Conservation (phyloP, 1,139 yeast genomes). For the Magnusiomyces paraingens region DNA sequence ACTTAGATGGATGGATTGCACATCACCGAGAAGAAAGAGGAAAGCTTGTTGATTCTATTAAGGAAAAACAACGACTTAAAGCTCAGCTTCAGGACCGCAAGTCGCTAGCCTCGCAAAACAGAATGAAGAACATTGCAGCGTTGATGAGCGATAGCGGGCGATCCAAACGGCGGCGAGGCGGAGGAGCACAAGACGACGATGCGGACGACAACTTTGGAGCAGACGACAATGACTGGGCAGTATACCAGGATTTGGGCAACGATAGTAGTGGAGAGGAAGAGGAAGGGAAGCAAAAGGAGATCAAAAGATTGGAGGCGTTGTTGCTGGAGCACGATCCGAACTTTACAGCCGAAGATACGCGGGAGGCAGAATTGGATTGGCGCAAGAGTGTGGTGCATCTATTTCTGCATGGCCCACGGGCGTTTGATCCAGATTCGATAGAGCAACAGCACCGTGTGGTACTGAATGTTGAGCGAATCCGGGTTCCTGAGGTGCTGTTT, state of each 20-base stretch:
- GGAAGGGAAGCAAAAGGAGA: conserved; percentile 61
- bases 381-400: conserved; percentile 69
- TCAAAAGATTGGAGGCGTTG: conserved; percentile 63
- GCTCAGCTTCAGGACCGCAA: conserved; percentile 83
- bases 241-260: conserved; percentile 76
- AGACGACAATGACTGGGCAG: conserved; percentile 92
- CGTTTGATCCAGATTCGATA: conserved; percentile 53
- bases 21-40: conserved; percentile 60
- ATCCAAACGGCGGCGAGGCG: conserved; percentile 28
- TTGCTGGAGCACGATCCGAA: conserved; percentile 75
- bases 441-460: conserved; percentile 85
- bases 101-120: conserved; percentile 82
- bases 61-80: conserved; percentile 62
- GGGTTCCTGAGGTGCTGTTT: conserved; percentile 87
- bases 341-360: conserved; percentile 78
- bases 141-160: conserved; percentile 57
- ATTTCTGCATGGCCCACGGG: conserved; percentile 84
- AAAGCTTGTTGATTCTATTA: conserved; percentile 48
- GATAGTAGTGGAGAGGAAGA: conserved; percentile 69
- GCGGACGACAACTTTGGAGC: conserved; percentile 95
- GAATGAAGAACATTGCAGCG: conserved; percentile 89
- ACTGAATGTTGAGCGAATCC: conserved; percentile 79
- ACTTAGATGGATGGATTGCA: conserved; percentile 73
- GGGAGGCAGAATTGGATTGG: conserved; percentile 85
- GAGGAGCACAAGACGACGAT: conserved; percentile 53